Evolutionary conservation across 2,329 filamentous ascomycete species (phyloP), one percentile per base, ranked within the genome.

Genomic region (Aspergillus sp.): DNA sequence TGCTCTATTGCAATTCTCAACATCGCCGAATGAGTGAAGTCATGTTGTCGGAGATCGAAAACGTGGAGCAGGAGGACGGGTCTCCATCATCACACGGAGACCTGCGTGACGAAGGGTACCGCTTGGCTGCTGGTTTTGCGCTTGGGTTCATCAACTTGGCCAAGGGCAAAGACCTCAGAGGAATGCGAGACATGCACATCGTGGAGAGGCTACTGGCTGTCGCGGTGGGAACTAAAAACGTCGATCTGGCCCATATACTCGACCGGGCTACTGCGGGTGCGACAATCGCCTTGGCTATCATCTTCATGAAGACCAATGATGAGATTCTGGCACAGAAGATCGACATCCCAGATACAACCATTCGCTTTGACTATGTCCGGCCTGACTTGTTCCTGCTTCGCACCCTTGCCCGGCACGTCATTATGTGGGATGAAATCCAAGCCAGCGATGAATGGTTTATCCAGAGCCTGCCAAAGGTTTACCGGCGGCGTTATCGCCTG

Each of bases 11-110:
- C 77, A 90, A 93, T 72, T 97, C 93, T 29, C 94, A 98, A 70
- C 96, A 99, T 77, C 90, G 96, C 31, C 88, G 96, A 42, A 99
- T 99, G 95, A 98, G 92, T 71, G 95, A 99, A 74, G 92, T 98
- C 18, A 97, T 99, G 92, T 86, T 99, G 54, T 98, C 94, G 0
- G 95, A 99, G 73, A 95, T 99, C 61, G 92, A 97, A 73, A 90
- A 93, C 63, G 84, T 92, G 54, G 92, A 95, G 26, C 84, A 90
- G 42, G 90, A 94, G 55, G 93, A 97, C 60, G 81, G 82, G 5
- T 81, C 82, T 26, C 76, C 81, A 55, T 80, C 81, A 55, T 80
- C 83, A 7, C 90, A 93, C 58, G 91, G 96, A 68, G 87, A 88
- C 22, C 78, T 98, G 52, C 87, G 94, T 24, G 94, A 96, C 71